phyloP scores from a whole-genome alignment of 2,329 filamentous ascomycete genomes.

The Trichoderma koningiopsis region DNA sequence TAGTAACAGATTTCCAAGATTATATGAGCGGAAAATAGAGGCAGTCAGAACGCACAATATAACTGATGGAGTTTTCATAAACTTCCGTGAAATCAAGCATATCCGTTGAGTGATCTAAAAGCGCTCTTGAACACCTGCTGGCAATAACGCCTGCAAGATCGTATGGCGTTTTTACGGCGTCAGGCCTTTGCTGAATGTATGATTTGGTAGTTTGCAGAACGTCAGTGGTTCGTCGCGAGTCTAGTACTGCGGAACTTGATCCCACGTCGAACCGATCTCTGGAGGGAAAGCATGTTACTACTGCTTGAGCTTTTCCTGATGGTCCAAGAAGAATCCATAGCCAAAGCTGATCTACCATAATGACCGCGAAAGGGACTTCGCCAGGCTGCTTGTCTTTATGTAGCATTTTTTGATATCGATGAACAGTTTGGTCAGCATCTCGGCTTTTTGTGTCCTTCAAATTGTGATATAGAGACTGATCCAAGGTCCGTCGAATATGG shows the following conservation, averaged over 20 bases:
- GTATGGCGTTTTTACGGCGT: not conserved
- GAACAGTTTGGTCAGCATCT: not conserved
- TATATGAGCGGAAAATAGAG: not conserved
- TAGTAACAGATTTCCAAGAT: not conserved
- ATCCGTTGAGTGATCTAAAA: not conserved
- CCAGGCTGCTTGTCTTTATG: not conserved
- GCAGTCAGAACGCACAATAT: not conserved
- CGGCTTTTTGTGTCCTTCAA: not conserved
- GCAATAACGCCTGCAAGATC: constrained; percentile 1
- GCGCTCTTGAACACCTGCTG: constrained; percentile 1
- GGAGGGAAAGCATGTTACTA: not conserved
- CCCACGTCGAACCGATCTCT: constrained; percentile 4
- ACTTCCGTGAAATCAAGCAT: not conserved
- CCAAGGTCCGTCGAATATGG: not conserved
- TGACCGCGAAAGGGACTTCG: not conserved
- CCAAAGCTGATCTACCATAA: constrained; percentile 14
- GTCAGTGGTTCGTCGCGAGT: not conserved
- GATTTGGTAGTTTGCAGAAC: not conserved
- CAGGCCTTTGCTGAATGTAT: not conserved
- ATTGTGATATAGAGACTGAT: not conserved
- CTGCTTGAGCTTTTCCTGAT: not conserved
- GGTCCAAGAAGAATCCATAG: not conserved
- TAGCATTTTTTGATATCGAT: not conserved
- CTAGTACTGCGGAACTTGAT: not conserved
- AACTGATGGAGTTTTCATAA: not conserved